Conservation (phyloP, 768 basidiomycete species). For the Pilatotrama ljubarskyi region DNA sequence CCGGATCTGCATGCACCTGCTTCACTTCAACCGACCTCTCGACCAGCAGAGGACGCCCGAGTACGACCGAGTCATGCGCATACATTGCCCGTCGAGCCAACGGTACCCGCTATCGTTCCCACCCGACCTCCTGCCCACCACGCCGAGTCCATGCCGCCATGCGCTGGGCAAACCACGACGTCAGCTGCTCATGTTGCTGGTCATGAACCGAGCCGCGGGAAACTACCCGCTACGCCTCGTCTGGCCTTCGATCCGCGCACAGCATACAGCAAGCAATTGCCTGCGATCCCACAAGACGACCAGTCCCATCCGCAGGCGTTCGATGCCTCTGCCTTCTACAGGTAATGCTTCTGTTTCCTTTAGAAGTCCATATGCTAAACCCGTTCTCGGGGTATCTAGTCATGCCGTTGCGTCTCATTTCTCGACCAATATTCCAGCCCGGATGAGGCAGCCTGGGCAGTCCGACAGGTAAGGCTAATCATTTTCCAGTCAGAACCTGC, state of each 20-base stretch:
- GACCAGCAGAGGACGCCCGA: neutral
- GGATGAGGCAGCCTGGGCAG: conserved; percentile 1
- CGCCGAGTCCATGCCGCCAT: neutral
- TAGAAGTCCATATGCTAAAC: neutral
- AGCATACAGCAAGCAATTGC: conserved; percentile 41
- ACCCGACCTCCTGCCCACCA: no score
- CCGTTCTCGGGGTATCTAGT: conserved; percentile 32
- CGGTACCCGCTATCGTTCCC: no score
- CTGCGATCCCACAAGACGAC: conserved; percentile 12
- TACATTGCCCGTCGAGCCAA: no score
- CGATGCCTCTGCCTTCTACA: conserved; percentile 52
- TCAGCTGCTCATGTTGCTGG: neutral
- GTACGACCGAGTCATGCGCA: conserved; percentile 1
- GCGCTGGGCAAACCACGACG: neutral
- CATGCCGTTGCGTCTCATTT: conserved; percentile 56
- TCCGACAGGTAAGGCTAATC: neutral
- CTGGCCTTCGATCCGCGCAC: conserved; percentile 45
- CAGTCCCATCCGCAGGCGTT: conserved; percentile 21
- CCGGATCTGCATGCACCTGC: conserved; percentile 1
- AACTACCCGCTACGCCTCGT: neutral
- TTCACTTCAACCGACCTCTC: neutral
- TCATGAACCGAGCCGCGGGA: neutral
- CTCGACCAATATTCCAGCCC: conserved; percentile 6
- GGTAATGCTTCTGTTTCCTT: conserved; percentile 38
- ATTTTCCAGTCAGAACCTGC: no score